phyloP scores from a whole-genome alignment of 108 stramenopile genomes.

The Skeletonema grethae region DNA sequence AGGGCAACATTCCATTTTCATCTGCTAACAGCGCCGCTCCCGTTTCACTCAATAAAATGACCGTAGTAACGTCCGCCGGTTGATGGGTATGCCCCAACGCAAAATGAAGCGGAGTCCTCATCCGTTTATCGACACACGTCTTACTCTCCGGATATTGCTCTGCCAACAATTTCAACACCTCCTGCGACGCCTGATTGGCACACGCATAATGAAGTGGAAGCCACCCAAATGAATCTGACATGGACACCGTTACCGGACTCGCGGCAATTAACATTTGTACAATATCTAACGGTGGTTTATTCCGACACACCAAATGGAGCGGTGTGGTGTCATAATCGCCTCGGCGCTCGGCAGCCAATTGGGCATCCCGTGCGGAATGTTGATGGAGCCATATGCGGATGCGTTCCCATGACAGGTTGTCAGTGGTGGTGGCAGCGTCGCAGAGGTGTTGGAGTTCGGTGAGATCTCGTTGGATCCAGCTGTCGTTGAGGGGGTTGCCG shows the following conservation, averaged over 20 bases:
- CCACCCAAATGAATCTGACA: slow-evolving; percentile 56
- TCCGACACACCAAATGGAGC: slow-evolving; percentile 70
- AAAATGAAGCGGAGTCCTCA: slow-evolving; percentile 43
- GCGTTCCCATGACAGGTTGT: slow-evolving; percentile 50
- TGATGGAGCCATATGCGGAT: slow-evolving; percentile 61
- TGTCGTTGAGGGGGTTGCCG: background rate
- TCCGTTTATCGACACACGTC: slow-evolving; percentile 20
- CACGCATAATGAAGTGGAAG: slow-evolving; percentile 80
- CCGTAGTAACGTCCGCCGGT: slow-evolving; percentile 50
- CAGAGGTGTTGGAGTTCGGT: slow-evolving; percentile 17
- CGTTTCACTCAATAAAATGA: slow-evolving; percentile 53
- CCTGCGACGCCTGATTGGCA: slow-evolving; percentile 55
- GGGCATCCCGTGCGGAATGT: slow-evolving; percentile 55
- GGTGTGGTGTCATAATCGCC: slow-evolving; percentile 72
- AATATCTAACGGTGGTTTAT: slow-evolving; percentile 47
- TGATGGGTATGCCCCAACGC: slow-evolving; percentile 62
- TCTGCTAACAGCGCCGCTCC: slow-evolving; percentile 67
- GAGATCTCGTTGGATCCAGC: slow-evolving; percentile 2
- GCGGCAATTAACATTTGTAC: slow-evolving; percentile 32
- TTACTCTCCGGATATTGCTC: slow-evolving; percentile 55
- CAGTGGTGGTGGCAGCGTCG: background rate
- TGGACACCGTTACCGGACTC: slow-evolving; percentile 11
- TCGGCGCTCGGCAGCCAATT: slow-evolving; percentile 54
- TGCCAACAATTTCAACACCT: slow-evolving; percentile 53
- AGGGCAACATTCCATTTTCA: slow-evolving; percentile 83